These are phyloP conservation scores for Bidens hawaiensis DNA, from an alignment of 140 eudicot species.

Conservation along the genomic window DNA sequence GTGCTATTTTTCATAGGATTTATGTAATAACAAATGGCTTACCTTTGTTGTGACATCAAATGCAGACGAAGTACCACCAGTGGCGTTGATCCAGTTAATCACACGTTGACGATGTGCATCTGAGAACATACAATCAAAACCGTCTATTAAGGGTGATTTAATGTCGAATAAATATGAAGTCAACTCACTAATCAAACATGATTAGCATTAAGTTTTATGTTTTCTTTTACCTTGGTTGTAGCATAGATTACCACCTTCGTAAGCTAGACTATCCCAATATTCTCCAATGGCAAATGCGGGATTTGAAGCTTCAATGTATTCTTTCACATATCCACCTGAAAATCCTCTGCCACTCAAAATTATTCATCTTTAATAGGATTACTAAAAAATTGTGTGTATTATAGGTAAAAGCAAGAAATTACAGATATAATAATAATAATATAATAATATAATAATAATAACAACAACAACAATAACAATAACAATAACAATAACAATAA, in stretches of 20 bases:
- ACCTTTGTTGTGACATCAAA: constrained; percentile 78
- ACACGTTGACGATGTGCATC: constrained; percentile 78
- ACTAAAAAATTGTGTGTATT: not conserved
- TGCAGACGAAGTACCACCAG: constrained; percentile 61
- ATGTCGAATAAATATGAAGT: not conserved
- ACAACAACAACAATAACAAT: no score
- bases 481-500: no score
- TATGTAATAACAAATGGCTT: constrained; percentile 1
- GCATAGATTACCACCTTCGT: constrained; percentile 55
- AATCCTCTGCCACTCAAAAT: constrained; percentile 40
- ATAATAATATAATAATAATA: no score
- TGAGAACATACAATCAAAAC: constrained; percentile 9
- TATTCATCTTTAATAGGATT: not conserved
- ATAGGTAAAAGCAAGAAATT: not conserved
- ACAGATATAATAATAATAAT: not conserved
- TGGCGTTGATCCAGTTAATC: constrained; percentile 68
- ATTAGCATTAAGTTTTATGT: not conserved
- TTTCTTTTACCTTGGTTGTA: constrained; percentile 61
- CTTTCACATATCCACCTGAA: constrained; percentile 63
- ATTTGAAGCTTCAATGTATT: constrained; percentile 58
- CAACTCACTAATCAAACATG: not conserved
- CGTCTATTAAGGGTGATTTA: constrained; percentile 4
- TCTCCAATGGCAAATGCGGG: constrained; percentile 75
- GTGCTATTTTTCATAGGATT: not conserved
- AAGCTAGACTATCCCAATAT: constrained; percentile 67